Percentiles rank a stretch among this genome's conserved stretches.
phyloP scores from a whole-genome alignment of 2,329 filamentous ascomycete species.

The Ascochyta pisi region DNA sequence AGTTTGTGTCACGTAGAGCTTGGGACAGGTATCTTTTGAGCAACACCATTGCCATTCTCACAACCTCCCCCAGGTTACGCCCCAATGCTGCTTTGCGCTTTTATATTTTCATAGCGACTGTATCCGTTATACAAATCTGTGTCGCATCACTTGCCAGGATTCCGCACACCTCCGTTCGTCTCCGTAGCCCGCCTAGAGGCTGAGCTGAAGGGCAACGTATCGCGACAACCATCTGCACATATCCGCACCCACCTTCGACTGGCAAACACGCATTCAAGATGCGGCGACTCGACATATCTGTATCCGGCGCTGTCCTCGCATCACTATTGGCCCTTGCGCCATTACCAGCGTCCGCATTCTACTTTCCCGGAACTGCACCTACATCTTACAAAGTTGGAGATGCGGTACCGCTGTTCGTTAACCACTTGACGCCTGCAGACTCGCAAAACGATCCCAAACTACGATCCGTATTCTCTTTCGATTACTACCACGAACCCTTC shows the following conservation, averaged over 20 bases:
- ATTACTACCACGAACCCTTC: conserved; percentile 91
- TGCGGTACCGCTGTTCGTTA: conserved; percentile 86
- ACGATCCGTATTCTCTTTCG: conserved; percentile 92
- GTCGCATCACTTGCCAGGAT: not conserved
- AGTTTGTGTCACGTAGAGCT: conserved; percentile 24
- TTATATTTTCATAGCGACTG: not conserved
- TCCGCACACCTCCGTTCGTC: conserved; percentile 16
- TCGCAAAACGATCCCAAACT: conserved; percentile 79
- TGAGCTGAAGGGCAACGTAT: conserved; percentile 12
- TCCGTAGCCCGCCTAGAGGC: conserved; percentile 21
- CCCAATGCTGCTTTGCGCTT: not conserved
- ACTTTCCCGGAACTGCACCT: conserved; percentile 93
- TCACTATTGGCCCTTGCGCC: conserved; percentile 48
- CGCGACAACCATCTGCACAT: conserved; percentile 2
- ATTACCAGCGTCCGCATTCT: conserved; percentile 71
- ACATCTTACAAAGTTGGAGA: conserved; percentile 86
- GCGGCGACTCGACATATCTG: conserved; percentile 37
- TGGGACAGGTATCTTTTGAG: conserved; percentile 34
- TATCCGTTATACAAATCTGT: not conserved
- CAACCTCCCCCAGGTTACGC: conserved; percentile 1
- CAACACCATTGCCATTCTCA: conserved; percentile 28
- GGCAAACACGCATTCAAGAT: conserved; percentile 28
- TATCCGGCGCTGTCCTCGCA: conserved; percentile 41
- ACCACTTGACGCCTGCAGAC: conserved; percentile 86
- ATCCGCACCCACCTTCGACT: not conserved